Evolutionary conservation across 306 rosid species (phyloP).

Genomic region (peach (Prunus persica)): Prunus_persica_NCBIv2 NC_034009.1:34608501-34609000

Average conservation of each 20-base stretch:
- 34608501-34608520: constrained; percentile 65
- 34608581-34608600: constrained; percentile 72
- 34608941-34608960: constrained; percentile 66
- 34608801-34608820: constrained; percentile 46
- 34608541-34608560: constrained; percentile 88
- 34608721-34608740: constrained; percentile 71
- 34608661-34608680: constrained; percentile 81
- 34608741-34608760: constrained; percentile 78
- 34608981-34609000: too few relatives aligned
- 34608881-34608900: constrained; percentile 73
- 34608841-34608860: constrained; percentile 62
- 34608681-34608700: constrained; percentile 87
- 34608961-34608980: constrained; percentile 51
- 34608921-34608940: constrained; percentile 44
- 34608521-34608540: constrained; percentile 70
- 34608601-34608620: constrained; percentile 67
- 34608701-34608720: constrained; percentile 55
- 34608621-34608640: constrained; percentile 74
- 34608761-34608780: constrained; percentile 65
- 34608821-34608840: constrained; percentile 83
- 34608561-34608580: constrained; percentile 74
- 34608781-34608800: constrained; percentile 93
- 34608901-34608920: constrained; percentile 56
- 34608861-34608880: constrained; percentile 65
- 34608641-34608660: constrained; percentile 67